Evolutionary conservation across 768 basidiomycete species (phyloP).

Genomic region (Punctularia strigosozonata): DNA sequence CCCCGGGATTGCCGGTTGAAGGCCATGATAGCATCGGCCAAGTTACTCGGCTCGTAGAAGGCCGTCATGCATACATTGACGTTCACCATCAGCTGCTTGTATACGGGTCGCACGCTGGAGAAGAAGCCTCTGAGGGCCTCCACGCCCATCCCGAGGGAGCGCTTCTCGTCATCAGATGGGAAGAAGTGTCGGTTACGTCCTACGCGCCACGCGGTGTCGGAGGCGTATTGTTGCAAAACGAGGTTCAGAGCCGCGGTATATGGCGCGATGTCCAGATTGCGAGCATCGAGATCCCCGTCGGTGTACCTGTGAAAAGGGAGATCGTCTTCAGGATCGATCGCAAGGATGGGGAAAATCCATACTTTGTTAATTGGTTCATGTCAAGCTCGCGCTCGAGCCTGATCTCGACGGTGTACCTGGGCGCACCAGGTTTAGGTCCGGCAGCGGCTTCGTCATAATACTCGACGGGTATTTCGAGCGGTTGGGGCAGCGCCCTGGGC

Average conservation of each 20-base stretch:
- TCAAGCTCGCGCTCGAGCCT: constrained; percentile 19
- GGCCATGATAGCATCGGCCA: constrained; percentile 43
- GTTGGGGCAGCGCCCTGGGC: constrained; percentile 23
- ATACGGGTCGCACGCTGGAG: constrained; percentile 36
- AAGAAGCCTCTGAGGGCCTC: constrained; percentile 39
- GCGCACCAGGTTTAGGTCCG: constrained; percentile 22
- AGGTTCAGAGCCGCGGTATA: constrained; percentile 55
- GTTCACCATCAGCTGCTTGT: constrained; percentile 40
- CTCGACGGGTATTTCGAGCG: constrained; percentile 19
- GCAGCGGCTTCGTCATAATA: constrained; percentile 30
- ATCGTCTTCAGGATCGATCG: background rate
- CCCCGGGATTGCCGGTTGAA: constrained; percentile 31
- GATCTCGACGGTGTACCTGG: constrained; percentile 28
- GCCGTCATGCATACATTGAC: constrained; percentile 43
- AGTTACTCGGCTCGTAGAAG: constrained; percentile 47
- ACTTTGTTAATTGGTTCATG: constrained; percentile 19
- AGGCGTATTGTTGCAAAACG: constrained; percentile 44
- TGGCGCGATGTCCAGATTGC: constrained; percentile 45
- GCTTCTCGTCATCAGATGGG: constrained; percentile 11
- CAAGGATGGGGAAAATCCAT: constrained; percentile 8
- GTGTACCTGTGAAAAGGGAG: constrained; percentile 32
- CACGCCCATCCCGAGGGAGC: constrained; percentile 23
- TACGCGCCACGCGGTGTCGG: constrained; percentile 45
- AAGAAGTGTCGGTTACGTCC: constrained; percentile 63
- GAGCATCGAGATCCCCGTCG: constrained; percentile 38